phyloP scores from a whole-genome alignment of 495 filamentous ascomycete genomes.

The Hypoxylon cercidicola region DNA sequence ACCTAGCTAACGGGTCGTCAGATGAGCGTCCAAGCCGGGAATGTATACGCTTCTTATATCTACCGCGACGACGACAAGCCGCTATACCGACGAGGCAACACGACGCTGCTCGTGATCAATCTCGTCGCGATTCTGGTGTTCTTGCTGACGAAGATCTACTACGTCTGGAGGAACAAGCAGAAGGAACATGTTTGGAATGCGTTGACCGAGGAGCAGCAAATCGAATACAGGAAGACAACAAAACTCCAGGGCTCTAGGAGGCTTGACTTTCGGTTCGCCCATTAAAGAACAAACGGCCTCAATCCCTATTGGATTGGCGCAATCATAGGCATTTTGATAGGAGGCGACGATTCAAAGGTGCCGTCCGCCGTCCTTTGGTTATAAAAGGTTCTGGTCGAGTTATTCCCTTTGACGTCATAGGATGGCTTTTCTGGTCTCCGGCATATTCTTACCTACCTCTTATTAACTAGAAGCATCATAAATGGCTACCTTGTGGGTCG shows the following conservation, averaged over 20 bases:
- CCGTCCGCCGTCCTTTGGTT: too few species aligned
- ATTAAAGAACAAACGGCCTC: constrained; percentile 21
- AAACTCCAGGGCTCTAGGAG: constrained; percentile 53
- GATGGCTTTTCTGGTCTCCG: too few species aligned
- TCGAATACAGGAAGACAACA: constrained; percentile 50
- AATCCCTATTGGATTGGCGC: too few species aligned
- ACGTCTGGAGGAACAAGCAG: constrained; percentile 55
- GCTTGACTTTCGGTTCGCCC: constrained; percentile 59
- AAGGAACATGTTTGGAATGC: constrained; percentile 53
- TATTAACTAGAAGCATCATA: too few species aligned
- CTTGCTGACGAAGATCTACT: constrained; percentile 56
- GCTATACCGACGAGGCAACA: constrained; percentile 72
- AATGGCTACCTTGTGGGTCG: too few species aligned
- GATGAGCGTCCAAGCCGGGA: constrained; percentile 74
- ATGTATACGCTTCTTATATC: constrained; percentile 61
- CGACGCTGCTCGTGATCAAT: constrained; percentile 66
- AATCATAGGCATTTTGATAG: too few species aligned
- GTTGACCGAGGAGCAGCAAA: constrained; percentile 51
- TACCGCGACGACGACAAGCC: constrained; percentile 72
- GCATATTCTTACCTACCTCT: too few species aligned
- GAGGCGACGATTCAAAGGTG: too few species aligned
- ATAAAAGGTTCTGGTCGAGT: too few species aligned
- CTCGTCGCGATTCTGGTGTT: constrained; percentile 47
- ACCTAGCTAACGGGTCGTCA: constrained; percentile 29
- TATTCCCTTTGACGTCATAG: too few species aligned